Base-by-base conservation (phyloP, 2,329 filamentous ascomycete genomes). In the Ophiostoma populinum region DNA sequence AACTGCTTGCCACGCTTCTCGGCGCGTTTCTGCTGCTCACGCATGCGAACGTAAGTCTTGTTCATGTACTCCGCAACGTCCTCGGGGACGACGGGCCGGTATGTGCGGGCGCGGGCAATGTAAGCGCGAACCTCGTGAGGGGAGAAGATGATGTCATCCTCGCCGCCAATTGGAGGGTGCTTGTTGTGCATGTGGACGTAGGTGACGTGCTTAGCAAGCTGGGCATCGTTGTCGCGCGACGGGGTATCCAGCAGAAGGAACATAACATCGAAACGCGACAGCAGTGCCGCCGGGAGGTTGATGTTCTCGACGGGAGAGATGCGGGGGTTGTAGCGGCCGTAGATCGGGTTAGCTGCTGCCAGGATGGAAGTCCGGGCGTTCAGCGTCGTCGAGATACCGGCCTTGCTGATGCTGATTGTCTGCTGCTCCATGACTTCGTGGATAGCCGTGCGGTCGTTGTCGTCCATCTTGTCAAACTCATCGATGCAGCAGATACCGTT, bases 301-400 rank as follows among this genome's bases (percentile, higher is more conserved):
- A 98, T 98, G 57, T 98, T 98, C 56, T 98, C 90, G 18, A 98
- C 86, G 0, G 90, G 90, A 1, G 87, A 94, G 47, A 98, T 80
- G 43, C 85, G 82, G 38, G 90, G 90, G 60, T 98, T 98, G 65
- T 98, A 98, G 42, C 90, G 82, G 43, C 90, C 90, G 51, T 98
- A 98, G 27, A 98, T 70, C 39, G 90, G 90, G 60, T 98, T 98
- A 46, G 90, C 90, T 15, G 90, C 90, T 13, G 90, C 87, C 12
- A 98, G 71, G 49, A 98, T 93, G 0, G 85, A 92, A 15, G 90
- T 95, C 42, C 90, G 78, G 16, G 90, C 90, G 53, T 98, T 98
- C 39, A 98, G 70, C 0, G 86, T 93, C 9, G 69, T 73, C 10
- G 66, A 71, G 46, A 75, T 75, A 45, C 70, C 70, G 10, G 70